Evolutionary conservation across 2,329 filamentous ascomycete genomes (phyloP), one percentile per base, ranked within the genome.

Genomic region (Tolypocladium ophioglossoides): DNA sequence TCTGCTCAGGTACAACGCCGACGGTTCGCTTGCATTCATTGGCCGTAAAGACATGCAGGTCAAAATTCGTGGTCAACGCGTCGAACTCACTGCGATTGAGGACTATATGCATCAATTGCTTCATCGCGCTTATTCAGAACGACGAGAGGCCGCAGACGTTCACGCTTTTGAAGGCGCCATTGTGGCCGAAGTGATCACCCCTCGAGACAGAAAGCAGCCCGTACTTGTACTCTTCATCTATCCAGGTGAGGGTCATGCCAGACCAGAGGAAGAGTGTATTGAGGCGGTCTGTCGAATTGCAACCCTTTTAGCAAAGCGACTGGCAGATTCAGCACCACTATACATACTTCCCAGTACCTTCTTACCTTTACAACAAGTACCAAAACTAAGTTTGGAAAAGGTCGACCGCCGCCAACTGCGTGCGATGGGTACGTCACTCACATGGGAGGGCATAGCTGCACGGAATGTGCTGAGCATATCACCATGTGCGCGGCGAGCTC

Each of bases 31-130:
- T 10, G 57, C 64, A 0, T 75, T 70, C 51, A 58, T n/a, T n/a
- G n/a, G n/a, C n/a, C n/a, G n/a, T n/a, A n/a, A n/a, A n/a, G n/a
- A n/a, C n/a, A n/a, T n/a, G n/a, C n/a, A n/a, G n/a, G n/a, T 82
- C 40, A 83, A 83, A 59, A 64, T 83, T 11, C 70, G 72, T 20
- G 82, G 83, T 18, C 58, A 59, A 47, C 54, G 58, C 6, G 47
- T 59, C 37, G 58, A 59, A 18, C 54, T 56, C 27, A 32, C n/a
- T 16, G 48, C 32, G n/a, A 32, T 50, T n/a, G 48, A 50, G 48
- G 10, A 50, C 7, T 32, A 38, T n/a, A 35, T 38, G 12, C 48
- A 32, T 12, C 32, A 22, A 38, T n/a, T 37, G 5, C 20, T 50
- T 8, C 32, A n/a, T n/a, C n/a, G n/a, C n/a, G n/a, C n/a, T n/a